Evolutionary conservation across 352 stramenopile species (phyloP).

Genomic region (Pythium guiyangense): DNA sequence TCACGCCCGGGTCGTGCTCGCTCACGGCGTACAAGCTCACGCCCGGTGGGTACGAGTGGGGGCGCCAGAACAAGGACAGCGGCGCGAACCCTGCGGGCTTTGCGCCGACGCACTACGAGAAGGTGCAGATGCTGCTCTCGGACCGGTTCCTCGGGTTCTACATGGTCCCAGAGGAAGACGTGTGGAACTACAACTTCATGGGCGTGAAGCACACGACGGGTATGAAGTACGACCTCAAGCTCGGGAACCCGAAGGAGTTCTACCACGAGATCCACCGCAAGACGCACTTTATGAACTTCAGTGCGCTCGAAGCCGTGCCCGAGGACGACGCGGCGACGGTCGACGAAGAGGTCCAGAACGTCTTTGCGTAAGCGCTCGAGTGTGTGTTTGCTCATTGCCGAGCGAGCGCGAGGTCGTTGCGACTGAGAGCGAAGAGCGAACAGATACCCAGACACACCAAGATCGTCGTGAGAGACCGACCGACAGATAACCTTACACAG

Average conservation of each 20-base stretch:
- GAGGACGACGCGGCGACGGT: slow-evolving; percentile 81
- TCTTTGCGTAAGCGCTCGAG: slow-evolving; percentile 46
- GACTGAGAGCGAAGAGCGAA: no score
- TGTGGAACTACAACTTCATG: slow-evolving; percentile 99
- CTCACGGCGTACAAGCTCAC: slow-evolving; percentile 99
- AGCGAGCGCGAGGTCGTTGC: not conserved
- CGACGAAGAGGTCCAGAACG: slow-evolving; percentile 90
- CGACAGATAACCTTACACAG: no score
- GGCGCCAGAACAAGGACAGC: slow-evolving; percentile 96
- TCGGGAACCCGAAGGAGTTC: slow-evolving; percentile 98
- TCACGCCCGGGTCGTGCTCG: slow-evolving; percentile 99
- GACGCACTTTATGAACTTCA: slow-evolving; percentile 99
- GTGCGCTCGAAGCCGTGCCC: slow-evolving; percentile 93
- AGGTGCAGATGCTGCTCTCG: slow-evolving; percentile 99
- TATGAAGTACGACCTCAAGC: slow-evolving; percentile 98
- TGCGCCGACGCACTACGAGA: slow-evolving; percentile 96
- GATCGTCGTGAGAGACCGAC: no score
- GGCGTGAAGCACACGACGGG: slow-evolving; percentile 96
- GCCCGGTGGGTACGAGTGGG: slow-evolving; percentile 96
- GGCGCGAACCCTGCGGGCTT: slow-evolving; percentile 95
- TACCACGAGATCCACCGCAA: slow-evolving; percentile 99
- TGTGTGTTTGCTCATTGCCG: no score
- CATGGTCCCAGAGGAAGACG: slow-evolving; percentile 97
- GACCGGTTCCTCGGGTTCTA: slow-evolving; percentile 99
- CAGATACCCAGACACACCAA: no score